Evolutionary conservation across 495 filamentous ascomycete genomes (phyloP), one percentile per base, ranked within the genome.

Genomic region (Lichina pygmaea): DNA sequence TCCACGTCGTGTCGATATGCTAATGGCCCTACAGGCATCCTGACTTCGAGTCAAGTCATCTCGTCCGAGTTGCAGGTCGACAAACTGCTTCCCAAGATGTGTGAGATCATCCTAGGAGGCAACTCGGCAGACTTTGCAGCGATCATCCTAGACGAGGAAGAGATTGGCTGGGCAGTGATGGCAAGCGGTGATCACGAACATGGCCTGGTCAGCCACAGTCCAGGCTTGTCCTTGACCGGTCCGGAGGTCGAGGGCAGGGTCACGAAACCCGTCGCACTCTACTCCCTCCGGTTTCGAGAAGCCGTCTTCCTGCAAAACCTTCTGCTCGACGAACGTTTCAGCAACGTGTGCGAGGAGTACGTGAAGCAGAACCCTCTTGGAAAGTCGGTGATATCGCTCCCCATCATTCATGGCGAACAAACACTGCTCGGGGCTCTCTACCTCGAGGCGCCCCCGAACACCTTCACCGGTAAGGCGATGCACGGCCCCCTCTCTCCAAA

Each of bases 31-130:
- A 75, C 81, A 41, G 82, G 78, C 38, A 92, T 93, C 44, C 66
- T 93, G 8, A 75, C 84, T 52, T 86, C 79, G 12, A 86, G 78
- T 40, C 85, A 92, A 62, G 74, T 91, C 40, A 81, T 93, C 54
- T 91, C 84, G 10, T 91, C 82, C 31, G 81, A 91, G 46, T 65
- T 93, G 33, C 71, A 81, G 47, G 75, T 93, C 16, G 83, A 93
- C 48, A 73, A 75, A 44, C 71, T 93, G 7, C 62, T 93, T 38
- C 73, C 75, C 45, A 89, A 82, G 46, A 91, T 93, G 80, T 81
- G 81, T 44, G 77, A 86, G 54, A 84, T 92, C 48, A 86, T 92
- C 41, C 55, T 93, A 15, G 79, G 86, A 51, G 81, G 81, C 46
- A 76, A 77, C 8, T 66, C 71, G 0, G 83, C 82, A 7, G 77